phyloP scores from a whole-genome alignment of 208 protist species.

The Wallacemonas collosoma region DNA sequence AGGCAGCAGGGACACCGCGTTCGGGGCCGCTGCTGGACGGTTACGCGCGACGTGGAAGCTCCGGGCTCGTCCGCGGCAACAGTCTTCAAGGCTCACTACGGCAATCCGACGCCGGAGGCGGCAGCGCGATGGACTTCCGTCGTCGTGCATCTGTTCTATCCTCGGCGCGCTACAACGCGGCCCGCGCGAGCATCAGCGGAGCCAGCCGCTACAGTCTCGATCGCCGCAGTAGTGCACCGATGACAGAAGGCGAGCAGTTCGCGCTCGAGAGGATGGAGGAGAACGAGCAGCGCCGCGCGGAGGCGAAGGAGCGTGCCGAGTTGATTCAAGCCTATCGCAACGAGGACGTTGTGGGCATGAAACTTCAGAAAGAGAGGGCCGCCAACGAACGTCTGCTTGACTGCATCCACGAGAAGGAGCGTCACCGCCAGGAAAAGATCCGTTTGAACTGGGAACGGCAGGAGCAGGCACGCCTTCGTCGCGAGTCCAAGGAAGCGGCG shows the following conservation, averaged over 20 bases:
- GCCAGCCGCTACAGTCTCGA: slow-evolving; percentile 24
- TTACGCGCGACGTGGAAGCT: slow-evolving; percentile 10
- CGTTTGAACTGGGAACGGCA: slow-evolving; percentile 11
- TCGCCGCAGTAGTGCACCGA: background rate
- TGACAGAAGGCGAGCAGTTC: slow-evolving; percentile 52
- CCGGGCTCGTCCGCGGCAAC: slow-evolving; percentile 10
- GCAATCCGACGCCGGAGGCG: slow-evolving; percentile 12
- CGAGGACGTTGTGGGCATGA: slow-evolving; percentile 30
- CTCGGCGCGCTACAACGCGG: slow-evolving; percentile 33
- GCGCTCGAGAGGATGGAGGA: slow-evolving; percentile 65
- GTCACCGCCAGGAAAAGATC: slow-evolving; percentile 28
- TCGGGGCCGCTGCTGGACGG: background rate
- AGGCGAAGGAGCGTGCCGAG: slow-evolving; percentile 34
- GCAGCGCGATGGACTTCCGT: slow-evolving; percentile 17
- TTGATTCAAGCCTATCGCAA: slow-evolving; percentile 33
- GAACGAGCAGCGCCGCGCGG: slow-evolving; percentile 50
- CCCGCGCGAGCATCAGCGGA: slow-evolving; percentile 41
- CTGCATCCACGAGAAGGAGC: slow-evolving; percentile 23
- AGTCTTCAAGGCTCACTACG: background rate
- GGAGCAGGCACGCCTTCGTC: slow-evolving; percentile 31
- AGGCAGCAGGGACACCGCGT: background rate
- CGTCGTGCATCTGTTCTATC: slow-evolving; percentile 45
- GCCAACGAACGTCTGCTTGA: slow-evolving; percentile 28
- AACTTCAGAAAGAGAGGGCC: slow-evolving; percentile 49
- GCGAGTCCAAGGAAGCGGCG: slow-evolving; percentile 20